Evolutionary conservation across 768 basidiomycete species (phyloP), one percentile per base, ranked within the genome.

Genomic region (Harrya chromipes): DNA sequence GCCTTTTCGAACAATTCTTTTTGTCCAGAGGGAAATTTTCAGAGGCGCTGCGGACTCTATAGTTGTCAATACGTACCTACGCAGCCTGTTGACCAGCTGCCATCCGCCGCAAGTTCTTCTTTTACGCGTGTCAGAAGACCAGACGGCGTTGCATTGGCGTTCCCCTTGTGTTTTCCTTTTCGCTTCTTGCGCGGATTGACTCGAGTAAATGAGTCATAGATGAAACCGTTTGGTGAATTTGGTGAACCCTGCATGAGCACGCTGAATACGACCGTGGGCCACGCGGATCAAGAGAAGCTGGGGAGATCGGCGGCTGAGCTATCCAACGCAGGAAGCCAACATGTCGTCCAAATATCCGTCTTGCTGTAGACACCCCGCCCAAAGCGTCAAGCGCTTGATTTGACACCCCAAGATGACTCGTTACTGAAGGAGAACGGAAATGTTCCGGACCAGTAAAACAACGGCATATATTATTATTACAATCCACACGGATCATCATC

Each of bases 11-110:
- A 40, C 17, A 71, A 59, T 53, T 66, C 77, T 77, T 65, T 33
- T 43, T 39, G 40, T 43, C 40, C 36, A 20, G 27, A 33, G 34
- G 36, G n/a, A 38, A 55, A 53, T 34, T 23, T 9, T 45, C 20
- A 35, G n/a, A 40, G 20, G 20, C 37, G 19, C 20, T 33, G 37
- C 42, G 57, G 58, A 36, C 17, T 4, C 47, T 50, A 52, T 58
- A 61, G 52, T 58, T 49, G 33, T 21, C 48, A 49, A 38, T 37
- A 76, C 81, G 67, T 69, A 84, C 84, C 70, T 70, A 72, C 69
- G 66, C 77, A 83, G 59, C 74, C 68, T n/a, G 64, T 55, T 53
- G 79, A 72, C 84, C 84, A 87, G 52, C 71, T 72, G 47, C 71
- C 72, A 44, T 73, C 71, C 37, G 64, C 29, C 35, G 47, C 56